Base-by-base conservation (phyloP, 805 yeast species). In the Cyberlindnera japonica region DNA sequence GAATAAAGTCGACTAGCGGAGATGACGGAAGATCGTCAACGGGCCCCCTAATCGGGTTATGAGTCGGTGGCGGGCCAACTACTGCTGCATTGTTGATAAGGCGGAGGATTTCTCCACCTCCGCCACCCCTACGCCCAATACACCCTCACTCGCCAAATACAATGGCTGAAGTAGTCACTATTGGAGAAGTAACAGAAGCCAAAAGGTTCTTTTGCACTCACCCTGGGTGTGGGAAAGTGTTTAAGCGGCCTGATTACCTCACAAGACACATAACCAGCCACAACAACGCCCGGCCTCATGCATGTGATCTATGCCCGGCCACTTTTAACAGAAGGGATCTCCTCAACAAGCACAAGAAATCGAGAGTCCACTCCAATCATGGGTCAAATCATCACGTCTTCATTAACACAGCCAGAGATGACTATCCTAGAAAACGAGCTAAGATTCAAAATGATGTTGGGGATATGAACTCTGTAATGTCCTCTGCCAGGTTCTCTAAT, bases 221-320 rank as follows among this genome's bases (percentile, higher is more conserved):
- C 17, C 43, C 53, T 2, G 54, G 51, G n/a, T 30, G 50, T 49
- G 36, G 52, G 33, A 45, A 52, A 39, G 55, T 58, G 11, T 61
- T 61, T n/a, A 63, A 63, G 37, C 51, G 66, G 45, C 51, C 69
- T 36, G 71, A 61, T 33, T 62, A 62, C 38, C 47, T 62, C 7
- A 38, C 45, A n/a, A 33, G 67, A 32, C 67, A 62, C 37, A 53
- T 50, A 16, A 48, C 52, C 3, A 62, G 58, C 31, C 67, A 62
- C 42, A 44, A 48, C n/a, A 30, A 40, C 5, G 46, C 53, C 3
- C 56, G 54, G 28, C 66, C 65, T 1, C 58, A 45, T 30, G 35
- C 37, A 1, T 62, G 67, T 35, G 40, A 38, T 1, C 45, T 45
- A 6, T 62, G 67, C 41, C 35, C 46, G 3, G 37, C 49, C 6